Evolutionary conservation across 2,329 filamentous ascomycete species (phyloP).

Genomic region (Coniochaeta pulveracea): DNA sequence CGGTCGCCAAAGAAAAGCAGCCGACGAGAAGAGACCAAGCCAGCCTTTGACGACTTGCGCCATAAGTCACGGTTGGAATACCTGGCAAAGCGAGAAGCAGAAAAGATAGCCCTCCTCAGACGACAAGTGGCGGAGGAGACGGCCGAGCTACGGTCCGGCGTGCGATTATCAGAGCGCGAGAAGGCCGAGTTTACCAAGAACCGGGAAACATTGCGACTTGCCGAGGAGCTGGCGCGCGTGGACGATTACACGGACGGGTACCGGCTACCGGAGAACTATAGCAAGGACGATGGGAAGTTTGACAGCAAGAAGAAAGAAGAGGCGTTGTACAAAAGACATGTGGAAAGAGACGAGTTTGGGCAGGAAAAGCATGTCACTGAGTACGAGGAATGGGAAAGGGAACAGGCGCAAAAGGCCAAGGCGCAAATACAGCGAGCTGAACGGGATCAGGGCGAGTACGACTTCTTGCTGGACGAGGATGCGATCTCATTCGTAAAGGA

Average conservation of each 20-base stretch:
- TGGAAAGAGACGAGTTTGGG: conserved; percentile 77
- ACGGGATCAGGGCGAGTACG: conserved; percentile 71
- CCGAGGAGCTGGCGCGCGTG: conserved; percentile 75
- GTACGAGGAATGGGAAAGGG: conserved; percentile 90
- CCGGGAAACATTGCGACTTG: conserved; percentile 66
- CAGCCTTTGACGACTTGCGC: conserved; percentile 70
- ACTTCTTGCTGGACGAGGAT: conserved; percentile 84
- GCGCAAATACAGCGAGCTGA: conserved; percentile 70
- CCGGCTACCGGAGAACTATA: conserved; percentile 86
- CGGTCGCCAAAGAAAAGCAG: conserved; percentile 12
- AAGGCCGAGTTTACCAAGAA: conserved; percentile 85
- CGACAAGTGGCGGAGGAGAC: conserved; percentile 87
- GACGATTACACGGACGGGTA: conserved; percentile 92
- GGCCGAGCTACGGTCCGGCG: conserved; percentile 66
- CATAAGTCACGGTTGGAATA: conserved; percentile 85
- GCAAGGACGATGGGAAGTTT: conserved; percentile 85
- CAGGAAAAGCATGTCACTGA: conserved; percentile 87
- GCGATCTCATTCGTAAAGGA: conserved; percentile 17
- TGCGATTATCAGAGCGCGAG: conserved; percentile 64
- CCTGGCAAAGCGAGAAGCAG: conserved; percentile 80
- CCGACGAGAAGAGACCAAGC: conserved; percentile 46
- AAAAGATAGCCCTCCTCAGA: conserved; percentile 74
- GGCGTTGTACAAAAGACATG: conserved; percentile 79
- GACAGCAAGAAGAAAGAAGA: conserved; percentile 81
- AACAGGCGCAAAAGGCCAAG: conserved; percentile 80